Evolutionary conservation across 305 asterid genomes (phyloP), one percentile per base, ranked within the genome.

Genomic region (Lippia alba): DNA sequence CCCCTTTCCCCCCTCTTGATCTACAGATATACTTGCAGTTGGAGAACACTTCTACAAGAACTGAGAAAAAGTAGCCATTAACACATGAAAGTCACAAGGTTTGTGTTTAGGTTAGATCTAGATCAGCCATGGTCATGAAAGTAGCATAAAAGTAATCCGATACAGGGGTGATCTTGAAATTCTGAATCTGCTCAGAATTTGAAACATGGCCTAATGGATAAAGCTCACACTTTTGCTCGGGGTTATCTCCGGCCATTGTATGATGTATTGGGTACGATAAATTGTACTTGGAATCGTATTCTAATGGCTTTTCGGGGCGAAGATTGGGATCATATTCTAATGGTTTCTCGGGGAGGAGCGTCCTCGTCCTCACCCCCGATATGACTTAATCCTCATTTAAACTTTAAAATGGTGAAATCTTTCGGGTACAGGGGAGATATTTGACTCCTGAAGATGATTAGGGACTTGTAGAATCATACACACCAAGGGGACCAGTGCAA

Each of bases 361-460:
- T 24, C 30, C 30, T 3, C 30, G 30, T 24, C 30, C n/a, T n/a
- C n/a, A n/a, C n/a, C 30, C 30, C 30, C 30, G 3, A 24, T 24
- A 24, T 24, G 30, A 24, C 30, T 24, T 24, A 24, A 24, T 24
- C 30, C 30, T 24, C 30, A 24, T 24, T 24, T 24, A 24, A 24
- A 24, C 30, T 24, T 24, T 24, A 24, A 30, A 11, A 0, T 18
- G 16, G 19, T 36, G 51, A 15, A 30, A 4, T n/a, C 17, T 40
- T 36, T 46, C 32, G 62, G 10, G 9, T 36, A 19, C 53, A 56
- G 51, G 71, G 34, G 60, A 32, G 49, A 44, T 44, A 45, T 67
- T 61, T 73, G 61, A 54, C 79, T 61, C 70, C 53, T 63, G 54
- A 51, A 45, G 36, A 15, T 6, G 3, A 64, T 15, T n/a, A 15